Percentiles rank a stretch among this genome's conserved stretches.
These are phyloP conservation scores for Vitis cinerea DNA, from an alignment of 164 flowering plant species.

Conservation along the genomic window DNA sequence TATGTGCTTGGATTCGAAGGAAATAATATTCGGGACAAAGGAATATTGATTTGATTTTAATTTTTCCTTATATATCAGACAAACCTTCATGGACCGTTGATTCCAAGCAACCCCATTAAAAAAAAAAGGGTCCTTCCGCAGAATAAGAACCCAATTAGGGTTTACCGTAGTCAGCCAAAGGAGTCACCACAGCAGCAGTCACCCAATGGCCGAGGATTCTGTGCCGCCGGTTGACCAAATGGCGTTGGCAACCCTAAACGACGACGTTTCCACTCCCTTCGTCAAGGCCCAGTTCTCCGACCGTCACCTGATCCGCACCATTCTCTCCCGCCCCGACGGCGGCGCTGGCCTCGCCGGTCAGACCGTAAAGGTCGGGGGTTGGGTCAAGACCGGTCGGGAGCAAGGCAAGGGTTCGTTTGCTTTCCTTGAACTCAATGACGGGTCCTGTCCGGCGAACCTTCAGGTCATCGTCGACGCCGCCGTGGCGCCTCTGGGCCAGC, in stretches of 20 bases:
- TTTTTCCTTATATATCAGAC: too few species aligned
- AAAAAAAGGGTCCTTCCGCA: too few species aligned
- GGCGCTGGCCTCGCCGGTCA: slow-evolving; percentile 69
- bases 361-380: slow-evolving; percentile 65
- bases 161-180: too few species aligned
- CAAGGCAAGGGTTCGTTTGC: slow-evolving; percentile 83
- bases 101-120: too few species aligned
- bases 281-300: slow-evolving; percentile 58
- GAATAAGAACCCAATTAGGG: too few species aligned
- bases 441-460: slow-evolving; percentile 77
- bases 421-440: slow-evolving; percentile 84
- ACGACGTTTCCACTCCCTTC: slow-evolving; percentile 2
- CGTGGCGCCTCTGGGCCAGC: slow-evolving; percentile 41
- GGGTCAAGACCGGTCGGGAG: slow-evolving; percentile 94
- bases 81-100: too few species aligned
- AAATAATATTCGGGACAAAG: too few species aligned
- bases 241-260: slow-evolving; percentile 24
- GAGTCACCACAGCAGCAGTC: not conserved
- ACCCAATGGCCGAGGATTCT: slow-evolving; percentile 27
- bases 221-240: slow-evolving; percentile 32
- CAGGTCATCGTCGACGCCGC: slow-evolving; percentile 75
- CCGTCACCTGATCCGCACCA: slow-evolving; percentile 58
- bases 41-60: too few species aligned
- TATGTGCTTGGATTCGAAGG: too few species aligned
- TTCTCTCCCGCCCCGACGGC: slow-evolving; percentile 64